Evolutionary conservation across 805 yeast genomes (phyloP), one percentile per base, ranked within the genome.

Genomic region (Kodamaea restingae): DNA sequence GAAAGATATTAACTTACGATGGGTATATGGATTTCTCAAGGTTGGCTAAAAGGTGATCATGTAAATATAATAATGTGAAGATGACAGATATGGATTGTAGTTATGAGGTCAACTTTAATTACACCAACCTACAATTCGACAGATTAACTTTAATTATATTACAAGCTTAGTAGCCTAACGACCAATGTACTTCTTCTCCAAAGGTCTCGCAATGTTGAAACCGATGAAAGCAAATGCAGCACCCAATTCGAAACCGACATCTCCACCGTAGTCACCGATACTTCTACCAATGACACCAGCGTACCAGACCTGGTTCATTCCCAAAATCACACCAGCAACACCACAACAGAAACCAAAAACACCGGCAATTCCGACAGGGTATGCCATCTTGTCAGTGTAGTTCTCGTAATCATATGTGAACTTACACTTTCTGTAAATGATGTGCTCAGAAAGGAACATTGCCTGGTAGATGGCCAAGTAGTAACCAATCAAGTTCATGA

Each of bases 401-500:
- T 73, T 76, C 30, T 70, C 76, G 46, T 80, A 69, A 56, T 83
- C 76, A 64, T 87, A 86, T 45, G 75, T 79, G 49, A 69, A 75
- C 49, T 71, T 69, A 33, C 84, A 83, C 51, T 70, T 73, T 56
- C 81, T 79, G 77, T 78, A 84, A 60, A 88, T 71, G 58, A 85
- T 80, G 63, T 88, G 96, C 63, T 88, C 96, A 29, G 86, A 75
- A n/a, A 84, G 61, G 18, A 77, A 63, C 61, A 90, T 80, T 36
- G 84, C 78, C 53, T 78, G 78, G 67, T 88, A 90, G 54, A 88
- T 82, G 44, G 95, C 86, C 57, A 88, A 73, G 77, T 91, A 88
- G 73, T 90, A 90, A 49, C 86, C 91, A 61, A 90, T 88, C 59
- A 88, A 67, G 68, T 86, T 80, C 96, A 90, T 88, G 67, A 90